Conservation (phyloP, 2,329 filamentous ascomycete species). For the Aspergillus udagawae region DNA sequence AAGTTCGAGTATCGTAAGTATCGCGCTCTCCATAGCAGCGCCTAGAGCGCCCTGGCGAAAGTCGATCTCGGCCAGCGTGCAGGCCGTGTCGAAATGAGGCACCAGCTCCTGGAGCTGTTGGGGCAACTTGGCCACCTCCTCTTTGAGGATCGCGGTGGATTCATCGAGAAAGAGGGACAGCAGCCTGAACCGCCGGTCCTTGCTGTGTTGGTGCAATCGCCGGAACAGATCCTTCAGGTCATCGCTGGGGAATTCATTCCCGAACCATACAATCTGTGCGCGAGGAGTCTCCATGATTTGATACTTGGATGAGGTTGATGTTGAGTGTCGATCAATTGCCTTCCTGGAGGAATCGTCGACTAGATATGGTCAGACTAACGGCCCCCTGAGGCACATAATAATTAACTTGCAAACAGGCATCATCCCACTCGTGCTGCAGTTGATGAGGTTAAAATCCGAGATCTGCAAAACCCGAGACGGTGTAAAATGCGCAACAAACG, state of each 20-base stretch:
- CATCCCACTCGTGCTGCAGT: no score
- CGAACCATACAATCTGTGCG: conserved; percentile 38
- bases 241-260: conserved; percentile 48
- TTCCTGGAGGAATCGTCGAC: no score
- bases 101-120: conserved; percentile 12
- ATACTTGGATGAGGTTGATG: no score
- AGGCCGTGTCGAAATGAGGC: conserved; percentile 16
- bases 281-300: no score
- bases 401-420: no score
- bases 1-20: conserved; percentile 42
- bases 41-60: conserved; percentile 41
- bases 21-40: conserved; percentile 44
- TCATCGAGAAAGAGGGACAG: conserved; percentile 43
- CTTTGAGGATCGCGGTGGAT: conserved; percentile 36
- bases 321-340: no score
- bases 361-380: no score
- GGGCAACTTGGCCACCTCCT: conserved; percentile 34
- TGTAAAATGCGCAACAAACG: no score
- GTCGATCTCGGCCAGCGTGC: conserved; percentile 9
- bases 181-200: conserved; percentile 31
- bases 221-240: conserved; percentile 41
- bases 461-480: no score
- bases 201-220: conserved; percentile 38
- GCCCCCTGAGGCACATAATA: no score
- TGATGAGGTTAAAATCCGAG: no score